Conservation (phyloP, 768 basidiomycete genomes). For the Mycena chlorophos region DNA sequence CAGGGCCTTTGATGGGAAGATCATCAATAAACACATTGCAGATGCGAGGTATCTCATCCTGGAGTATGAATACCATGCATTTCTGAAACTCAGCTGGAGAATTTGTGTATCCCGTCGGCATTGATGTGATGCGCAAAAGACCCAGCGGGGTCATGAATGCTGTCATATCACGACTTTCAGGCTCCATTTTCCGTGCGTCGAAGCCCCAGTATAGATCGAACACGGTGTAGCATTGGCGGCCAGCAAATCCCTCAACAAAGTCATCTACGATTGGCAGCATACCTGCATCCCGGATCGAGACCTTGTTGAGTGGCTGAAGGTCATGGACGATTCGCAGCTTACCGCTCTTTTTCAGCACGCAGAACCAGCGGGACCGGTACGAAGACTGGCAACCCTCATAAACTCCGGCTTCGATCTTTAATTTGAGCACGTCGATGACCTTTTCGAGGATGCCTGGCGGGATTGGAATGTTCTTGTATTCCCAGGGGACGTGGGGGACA, state of each 20-base stretch:
- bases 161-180: constrained; percentile 25
- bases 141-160: no score
- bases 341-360: constrained; percentile 12
- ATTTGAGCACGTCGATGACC: no score
- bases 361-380: no score
- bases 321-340: constrained; percentile 8
- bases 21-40: constrained; percentile 34
- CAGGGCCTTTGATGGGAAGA: constrained; percentile 30
- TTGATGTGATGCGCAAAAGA: no score
- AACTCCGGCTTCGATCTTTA: constrained; percentile 10
- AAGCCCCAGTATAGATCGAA: no score
- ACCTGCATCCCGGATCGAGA: background rate
- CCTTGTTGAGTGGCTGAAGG: constrained; percentile 11
- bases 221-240: no score
- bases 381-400: constrained; percentile 14
- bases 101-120: no score
- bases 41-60: constrained; percentile 32
- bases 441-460: background rate
- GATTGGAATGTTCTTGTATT: background rate
- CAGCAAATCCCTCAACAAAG: no score
- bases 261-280: no score
- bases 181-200: no score
- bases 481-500: no score
- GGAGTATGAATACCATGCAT: constrained; percentile 29
- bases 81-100: constrained; percentile 24